Base-by-base conservation (phyloP, 2,329 filamentous ascomycete genomes). In the Nannizziopsis arthrosporioides region DNA sequence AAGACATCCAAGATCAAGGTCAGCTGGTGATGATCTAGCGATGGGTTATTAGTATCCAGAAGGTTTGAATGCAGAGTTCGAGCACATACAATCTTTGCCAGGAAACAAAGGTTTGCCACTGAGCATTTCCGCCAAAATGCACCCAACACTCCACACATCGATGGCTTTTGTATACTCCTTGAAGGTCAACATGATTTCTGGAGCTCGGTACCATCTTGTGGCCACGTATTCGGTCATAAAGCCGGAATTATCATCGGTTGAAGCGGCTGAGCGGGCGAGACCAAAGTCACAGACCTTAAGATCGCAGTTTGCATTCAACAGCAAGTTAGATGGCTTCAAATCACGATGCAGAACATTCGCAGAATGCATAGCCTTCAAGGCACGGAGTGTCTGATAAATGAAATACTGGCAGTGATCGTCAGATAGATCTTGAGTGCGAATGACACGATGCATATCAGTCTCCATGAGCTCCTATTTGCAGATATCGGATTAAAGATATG, bases 151-250 rank as follows among this genome's bases (percentile, higher is more conserved):
- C 92, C 92, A 98, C 9, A 98, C 89, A 63, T 98, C 92, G 63
- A 98, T 98, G 38, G 92, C 92, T 71, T 96, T 98, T 60, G 92
- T 98, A 73, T 98, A 98, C 71, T 98, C 92, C 73, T 98, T 96
- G 76, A 96, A 98, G 10, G 92, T 98, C 72, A 98, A 83, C 92
- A 98, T 98, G 68, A 98, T 98, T 67, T 98, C 92, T 2, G 92
- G 92, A 5, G 92, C 92, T 68, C 92, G 88, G 71, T 98, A 98
- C 92, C 92, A 98, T 61, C 92, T 83, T 41, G 92, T 98, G 44
- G 92, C 92, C 49, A 98, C 92, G 66, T 98, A 98, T 93, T 98
- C 92, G 12, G 92, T 98, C 92, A 98, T 98, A 78, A 98, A 98
- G 17, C 92, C 92, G n/a, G 90, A 95, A 71, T 98, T 98, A 68